Conservation (phyloP, 176 grass and related monocot genomes). For the Bonia amplexicaulis region DNA sequence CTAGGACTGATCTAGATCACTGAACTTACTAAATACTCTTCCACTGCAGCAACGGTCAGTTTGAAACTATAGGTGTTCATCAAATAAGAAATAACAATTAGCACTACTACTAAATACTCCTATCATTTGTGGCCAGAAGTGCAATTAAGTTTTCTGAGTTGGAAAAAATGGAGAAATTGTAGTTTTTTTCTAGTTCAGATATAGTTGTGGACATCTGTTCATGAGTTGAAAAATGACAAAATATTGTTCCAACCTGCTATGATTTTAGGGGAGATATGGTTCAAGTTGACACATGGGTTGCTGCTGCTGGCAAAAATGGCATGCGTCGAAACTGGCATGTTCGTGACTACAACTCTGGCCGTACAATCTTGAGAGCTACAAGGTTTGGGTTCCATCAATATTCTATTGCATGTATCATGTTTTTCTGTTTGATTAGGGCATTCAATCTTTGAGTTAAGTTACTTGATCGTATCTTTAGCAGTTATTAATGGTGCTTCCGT, state of each 20-base stretch:
- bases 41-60: neutral
- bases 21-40: neutral
- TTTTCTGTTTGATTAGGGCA: neutral
- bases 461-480: neutral
- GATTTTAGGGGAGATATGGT: conserved; percentile 86
- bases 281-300: conserved; percentile 94
- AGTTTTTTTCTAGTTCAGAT: neutral
- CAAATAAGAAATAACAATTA: neutral
- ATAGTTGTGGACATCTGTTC: neutral
- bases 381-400: conserved; percentile 43
- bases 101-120: neutral
- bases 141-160: neutral
- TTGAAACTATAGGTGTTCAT: neutral
- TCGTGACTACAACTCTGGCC: conserved; percentile 67
- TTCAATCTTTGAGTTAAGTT: neutral
- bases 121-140: neutral
- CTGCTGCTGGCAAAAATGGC: conserved; percentile 91
- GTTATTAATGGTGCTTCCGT: neutral
- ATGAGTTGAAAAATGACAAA: neutral
- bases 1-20: conserved; percentile 15
- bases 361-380: conserved; percentile 80
- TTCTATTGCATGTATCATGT: neutral
- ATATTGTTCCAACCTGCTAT: neutral
- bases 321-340: conserved; percentile 98
- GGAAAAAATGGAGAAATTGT: neutral